Evolutionary conservation across 306 rosid genomes (phyloP).

Genomic region (Coriaria nepalensis): DNA sequence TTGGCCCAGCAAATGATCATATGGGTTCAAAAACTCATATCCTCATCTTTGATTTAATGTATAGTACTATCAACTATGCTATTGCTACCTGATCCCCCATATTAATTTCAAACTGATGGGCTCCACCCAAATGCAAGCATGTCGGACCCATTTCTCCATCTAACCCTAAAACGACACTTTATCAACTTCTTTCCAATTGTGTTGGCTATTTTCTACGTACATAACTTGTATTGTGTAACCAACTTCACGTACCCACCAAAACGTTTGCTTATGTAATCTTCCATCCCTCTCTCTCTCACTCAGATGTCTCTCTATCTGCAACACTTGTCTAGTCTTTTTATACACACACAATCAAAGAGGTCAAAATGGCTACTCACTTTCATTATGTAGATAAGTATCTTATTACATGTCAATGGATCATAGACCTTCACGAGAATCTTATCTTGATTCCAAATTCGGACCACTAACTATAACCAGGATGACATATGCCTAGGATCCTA

Average conservation of each 20-base stretch:
- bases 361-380: too few relatives aligned
- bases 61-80: not conserved
- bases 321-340: too few relatives aligned
- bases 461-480: too few relatives aligned
- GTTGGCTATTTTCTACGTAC: slow-evolving; percentile 64
- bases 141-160: slow-evolving; percentile 49
- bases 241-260: slow-evolving; percentile 24
- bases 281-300: slow-evolving; percentile 12
- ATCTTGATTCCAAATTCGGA: too few relatives aligned
- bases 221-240: slow-evolving; percentile 40
- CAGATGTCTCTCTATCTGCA: too few relatives aligned
- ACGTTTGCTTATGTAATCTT: not conserved
- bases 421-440: too few relatives aligned
- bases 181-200: slow-evolving; percentile 32
- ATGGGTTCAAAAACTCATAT: not conserved
- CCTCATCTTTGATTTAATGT: not conserved
- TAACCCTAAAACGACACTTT: slow-evolving; percentile 75
- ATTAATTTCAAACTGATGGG: too few relatives aligned
- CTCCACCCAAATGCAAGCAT: not conserved
- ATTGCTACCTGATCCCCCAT: too few relatives aligned
- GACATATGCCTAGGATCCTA: too few relatives aligned
- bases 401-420: too few relatives aligned
- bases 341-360: too few relatives aligned
- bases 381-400: not conserved
- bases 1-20: not conserved